A percentile compares a stretch with the other conserved stretches of the same genome.
Evolutionary conservation across 305 asterid genomes (phyloP).

Genomic region (Fraxinus dipetala): DNA sequence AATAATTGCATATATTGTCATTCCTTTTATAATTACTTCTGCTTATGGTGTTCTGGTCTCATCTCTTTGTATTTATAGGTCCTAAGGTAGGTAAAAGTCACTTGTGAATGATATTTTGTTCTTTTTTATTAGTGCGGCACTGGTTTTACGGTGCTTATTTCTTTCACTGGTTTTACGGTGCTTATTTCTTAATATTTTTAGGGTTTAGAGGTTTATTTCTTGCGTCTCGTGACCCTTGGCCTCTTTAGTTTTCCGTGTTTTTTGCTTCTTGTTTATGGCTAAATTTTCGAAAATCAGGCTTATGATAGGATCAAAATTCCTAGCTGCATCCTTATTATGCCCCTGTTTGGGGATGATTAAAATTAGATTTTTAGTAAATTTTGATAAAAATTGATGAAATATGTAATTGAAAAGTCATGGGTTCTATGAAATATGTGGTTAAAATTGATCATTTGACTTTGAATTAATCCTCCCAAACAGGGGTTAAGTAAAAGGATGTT

Average conservation of each 20-base stretch:
- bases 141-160: background rate
- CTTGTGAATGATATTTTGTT: background rate
- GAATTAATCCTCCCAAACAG: background rate
- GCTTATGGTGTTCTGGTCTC: background rate
- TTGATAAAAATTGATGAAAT: no score
- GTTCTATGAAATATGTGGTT: background rate
- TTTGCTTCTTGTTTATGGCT: background rate
- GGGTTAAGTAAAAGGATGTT: background rate
- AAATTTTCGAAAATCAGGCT: background rate
- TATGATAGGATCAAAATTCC: background rate
- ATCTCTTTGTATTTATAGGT: background rate
- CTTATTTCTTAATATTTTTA: background rate
- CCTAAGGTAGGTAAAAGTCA: background rate
- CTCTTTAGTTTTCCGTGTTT: background rate
- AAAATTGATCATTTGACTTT: no score
- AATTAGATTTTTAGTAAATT: no score
- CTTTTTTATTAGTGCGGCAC: background rate
- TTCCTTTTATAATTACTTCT: background rate
- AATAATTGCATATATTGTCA: background rate
- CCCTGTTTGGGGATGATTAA: background rate
- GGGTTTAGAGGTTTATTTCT: background rate
- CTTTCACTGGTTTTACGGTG: background rate
- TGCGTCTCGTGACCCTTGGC: background rate
- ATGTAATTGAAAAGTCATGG: no score
- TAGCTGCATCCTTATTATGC: background rate